A percentile compares a stretch with the other conserved stretches of the same genome.
Evolutionary conservation across 208 protist genomes (phyloP).

Genomic region (Leishmania martiniquensis): DNA sequence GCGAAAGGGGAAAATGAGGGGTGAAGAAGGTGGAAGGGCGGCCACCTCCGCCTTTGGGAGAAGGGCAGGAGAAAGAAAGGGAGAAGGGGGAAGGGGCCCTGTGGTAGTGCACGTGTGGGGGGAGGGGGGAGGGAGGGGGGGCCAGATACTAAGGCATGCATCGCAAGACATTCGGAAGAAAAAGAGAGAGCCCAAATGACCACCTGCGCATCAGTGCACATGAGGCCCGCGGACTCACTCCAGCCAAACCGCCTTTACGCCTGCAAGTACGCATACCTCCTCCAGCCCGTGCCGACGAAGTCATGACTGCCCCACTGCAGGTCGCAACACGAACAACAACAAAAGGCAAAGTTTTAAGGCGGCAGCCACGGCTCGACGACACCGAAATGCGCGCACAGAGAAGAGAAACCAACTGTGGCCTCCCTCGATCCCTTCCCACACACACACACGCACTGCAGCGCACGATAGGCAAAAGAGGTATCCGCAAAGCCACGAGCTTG

Average conservation of each 20-base stretch:
- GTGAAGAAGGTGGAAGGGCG: too few species aligned
- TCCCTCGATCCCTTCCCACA: not conserved
- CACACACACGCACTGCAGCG: not conserved
- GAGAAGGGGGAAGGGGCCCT: not conserved
- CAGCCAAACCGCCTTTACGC: not conserved
- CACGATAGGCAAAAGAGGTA: not conserved
- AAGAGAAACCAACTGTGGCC: not conserved
- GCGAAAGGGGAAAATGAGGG: too few species aligned
- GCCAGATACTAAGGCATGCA: too few species aligned
- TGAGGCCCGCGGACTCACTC: not conserved
- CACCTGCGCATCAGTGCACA: not conserved
- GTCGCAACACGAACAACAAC: not conserved
- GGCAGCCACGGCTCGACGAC: not conserved
- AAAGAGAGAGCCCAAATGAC: too few species aligned
- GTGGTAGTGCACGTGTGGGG: not conserved
- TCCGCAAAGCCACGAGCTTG: not conserved
- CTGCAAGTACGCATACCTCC: not conserved
- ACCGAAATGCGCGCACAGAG: not conserved
- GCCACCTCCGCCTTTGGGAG: too few species aligned
- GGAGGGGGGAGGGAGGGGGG: not conserved
- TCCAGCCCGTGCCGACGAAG: not conserved
- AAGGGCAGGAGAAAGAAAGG: too few species aligned
- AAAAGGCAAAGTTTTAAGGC: not conserved
- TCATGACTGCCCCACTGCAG: not conserved
- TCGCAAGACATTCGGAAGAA: too few species aligned